Percentiles rank a stretch among this genome's conserved stretches.
Conservation (phyloP, 2,329 filamentous ascomycete species). For the Bipolaris zeicola region DNA sequence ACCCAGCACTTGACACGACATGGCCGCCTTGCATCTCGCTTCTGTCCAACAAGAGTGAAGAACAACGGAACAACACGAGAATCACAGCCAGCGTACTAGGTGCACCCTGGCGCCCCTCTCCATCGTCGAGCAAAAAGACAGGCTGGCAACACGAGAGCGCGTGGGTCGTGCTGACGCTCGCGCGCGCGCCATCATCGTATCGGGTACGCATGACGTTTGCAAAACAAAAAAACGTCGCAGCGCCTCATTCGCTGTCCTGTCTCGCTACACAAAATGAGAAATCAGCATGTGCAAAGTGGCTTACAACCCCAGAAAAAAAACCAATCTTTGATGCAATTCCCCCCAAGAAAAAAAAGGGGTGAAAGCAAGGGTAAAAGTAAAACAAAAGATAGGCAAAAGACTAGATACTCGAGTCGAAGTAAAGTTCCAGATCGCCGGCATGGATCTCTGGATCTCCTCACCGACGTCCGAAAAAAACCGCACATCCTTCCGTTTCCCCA, state of each 20-base stretch:
- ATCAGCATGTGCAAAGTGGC: no score
- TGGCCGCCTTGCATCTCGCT: neutral
- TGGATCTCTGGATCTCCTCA: constrained; percentile 15
- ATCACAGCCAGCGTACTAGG: no score
- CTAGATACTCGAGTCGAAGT: no score
- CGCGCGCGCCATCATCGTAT: neutral
- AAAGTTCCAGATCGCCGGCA: neutral
- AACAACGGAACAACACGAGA: no score
- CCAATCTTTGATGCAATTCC: no score
- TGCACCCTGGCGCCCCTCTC: no score
- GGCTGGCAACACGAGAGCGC: neutral
- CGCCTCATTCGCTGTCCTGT: neutral
- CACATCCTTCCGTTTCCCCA: neutral
- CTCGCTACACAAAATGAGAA: neutral
- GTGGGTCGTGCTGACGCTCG: neutral
- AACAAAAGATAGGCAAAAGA: neutral
- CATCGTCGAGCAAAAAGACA: neutral
- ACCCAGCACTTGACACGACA: neutral
- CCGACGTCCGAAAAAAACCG: constrained; percentile 11
- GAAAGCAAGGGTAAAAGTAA: neutral
- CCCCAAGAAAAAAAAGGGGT: neutral
- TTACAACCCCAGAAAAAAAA: no score
- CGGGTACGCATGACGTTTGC: neutral
- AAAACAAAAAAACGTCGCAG: neutral
- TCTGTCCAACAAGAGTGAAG: neutral